A percentile compares a stretch with the other conserved stretches of the same genome.
Evolutionary conservation across 176 grass and related monocot species (phyloP).

Genomic region (Puccinellia tenuiflora): DNA sequence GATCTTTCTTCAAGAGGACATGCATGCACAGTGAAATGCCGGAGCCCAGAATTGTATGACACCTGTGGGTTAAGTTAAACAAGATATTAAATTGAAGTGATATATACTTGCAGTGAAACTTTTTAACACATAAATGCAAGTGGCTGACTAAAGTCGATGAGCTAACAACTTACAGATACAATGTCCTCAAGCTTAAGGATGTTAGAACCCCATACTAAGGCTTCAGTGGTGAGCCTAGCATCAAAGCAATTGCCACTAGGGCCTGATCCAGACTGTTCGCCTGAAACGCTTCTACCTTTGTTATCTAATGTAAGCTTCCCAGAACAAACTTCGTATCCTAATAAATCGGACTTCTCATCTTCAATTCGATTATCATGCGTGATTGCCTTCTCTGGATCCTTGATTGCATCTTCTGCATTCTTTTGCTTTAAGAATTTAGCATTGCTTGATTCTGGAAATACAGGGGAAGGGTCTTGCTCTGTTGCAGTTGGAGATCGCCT

Average conservation of each 20-base stretch:
- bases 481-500: constrained; percentile 52
- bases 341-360: constrained; percentile 95
- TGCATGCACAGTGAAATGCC: constrained; percentile 88
- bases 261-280: constrained; percentile 53
- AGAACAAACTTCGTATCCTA: constrained; percentile 74
- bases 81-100: background rate
- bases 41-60: constrained; percentile 62
- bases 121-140: constrained; percentile 8
- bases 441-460: constrained; percentile 80
- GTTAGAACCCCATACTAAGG: constrained; percentile 77
- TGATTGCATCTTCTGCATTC: constrained; percentile 31
- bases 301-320: constrained; percentile 89
- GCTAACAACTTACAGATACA: constrained; percentile 81
- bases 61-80: constrained; percentile 38
- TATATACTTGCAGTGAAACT: constrained; percentile 12
- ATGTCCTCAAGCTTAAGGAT: constrained; percentile 80
- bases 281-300: constrained; percentile 48
- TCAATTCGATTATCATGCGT: constrained; percentile 60
- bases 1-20: constrained; percentile 74
- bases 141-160: constrained; percentile 16
- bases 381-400: constrained; percentile 47
- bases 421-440: constrained; percentile 53
- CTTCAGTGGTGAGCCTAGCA: constrained; percentile 90
- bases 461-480: constrained; percentile 66
- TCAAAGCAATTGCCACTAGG: constrained; percentile 49